Conservation (phyloP, 78 protist species). For the Guillardia theta region DNA sequence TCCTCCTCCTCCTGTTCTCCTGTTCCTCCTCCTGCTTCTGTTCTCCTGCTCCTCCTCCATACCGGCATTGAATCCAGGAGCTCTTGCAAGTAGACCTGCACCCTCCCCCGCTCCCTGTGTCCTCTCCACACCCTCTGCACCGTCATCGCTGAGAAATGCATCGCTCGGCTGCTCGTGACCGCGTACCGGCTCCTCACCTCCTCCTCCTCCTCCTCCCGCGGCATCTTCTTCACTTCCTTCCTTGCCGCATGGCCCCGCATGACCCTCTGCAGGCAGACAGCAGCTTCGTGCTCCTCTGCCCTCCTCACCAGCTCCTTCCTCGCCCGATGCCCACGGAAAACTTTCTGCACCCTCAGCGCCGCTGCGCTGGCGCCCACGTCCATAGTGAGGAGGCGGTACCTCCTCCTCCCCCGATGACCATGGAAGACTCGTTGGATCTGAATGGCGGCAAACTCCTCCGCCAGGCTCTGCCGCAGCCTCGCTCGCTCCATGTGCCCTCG, state of each 20-base stretch:
- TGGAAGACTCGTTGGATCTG: not conserved
- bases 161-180: not conserved
- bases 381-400: not conserved
- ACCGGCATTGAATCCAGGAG: too few species aligned
- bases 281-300: not conserved
- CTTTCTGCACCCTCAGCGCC: not conserved
- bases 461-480: not conserved
- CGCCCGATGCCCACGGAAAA: not conserved
- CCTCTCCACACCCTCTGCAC: not conserved
- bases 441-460: constrained; percentile 18
- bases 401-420: not conserved
- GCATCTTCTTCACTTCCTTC: not conserved
- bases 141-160: not conserved
- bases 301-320: not conserved
- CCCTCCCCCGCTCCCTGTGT: not conserved
- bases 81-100: not conserved
- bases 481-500: constrained; percentile 1
- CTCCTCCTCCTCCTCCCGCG: not conserved
- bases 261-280: not conserved
- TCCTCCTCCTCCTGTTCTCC: not conserved
- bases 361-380: not conserved
- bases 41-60: not conserved
- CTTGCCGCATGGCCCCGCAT: not conserved
- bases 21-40: not conserved
- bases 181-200: too few species aligned